These are phyloP conservation scores for Cyclotella cryptica DNA, from an alignment of 108 stramenopile species.

Conservation along the genomic window DNA sequence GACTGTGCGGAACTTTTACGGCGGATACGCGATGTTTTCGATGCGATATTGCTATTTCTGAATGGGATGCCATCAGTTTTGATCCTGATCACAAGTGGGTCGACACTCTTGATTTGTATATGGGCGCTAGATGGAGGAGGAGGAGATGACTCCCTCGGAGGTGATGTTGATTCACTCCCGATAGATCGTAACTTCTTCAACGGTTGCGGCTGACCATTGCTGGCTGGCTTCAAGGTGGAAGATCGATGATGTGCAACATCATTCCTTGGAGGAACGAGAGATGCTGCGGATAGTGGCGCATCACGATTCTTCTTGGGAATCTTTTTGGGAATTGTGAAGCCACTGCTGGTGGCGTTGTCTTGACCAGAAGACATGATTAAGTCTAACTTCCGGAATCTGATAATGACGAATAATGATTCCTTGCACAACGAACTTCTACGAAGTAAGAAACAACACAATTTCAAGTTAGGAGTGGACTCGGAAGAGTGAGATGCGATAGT, in stretches of 20 bases:
- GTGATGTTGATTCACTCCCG: not conserved
- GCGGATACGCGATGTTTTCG: not conserved
- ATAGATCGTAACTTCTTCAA: not conserved
- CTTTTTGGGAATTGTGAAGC: constrained; percentile 50
- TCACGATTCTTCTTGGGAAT: constrained; percentile 26
- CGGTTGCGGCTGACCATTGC: not conserved
- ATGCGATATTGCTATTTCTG: constrained; percentile 20
- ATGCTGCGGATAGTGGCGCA: not conserved
- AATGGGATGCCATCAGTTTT: constrained; percentile 43
- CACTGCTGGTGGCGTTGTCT: not conserved
- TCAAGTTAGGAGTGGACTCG: too few relatives aligned
- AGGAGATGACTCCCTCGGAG: constrained; percentile 17
- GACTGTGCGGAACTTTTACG: constrained; percentile 3
- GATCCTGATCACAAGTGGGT: constrained; percentile 53
- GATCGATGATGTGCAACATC: not conserved
- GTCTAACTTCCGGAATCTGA: not conserved
- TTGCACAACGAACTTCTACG: too few relatives aligned
- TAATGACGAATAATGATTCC: not conserved
- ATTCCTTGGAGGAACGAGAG: not conserved
- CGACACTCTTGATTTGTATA: constrained; percentile 39
- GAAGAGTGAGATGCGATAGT: too few relatives aligned
- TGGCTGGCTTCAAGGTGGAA: not conserved
- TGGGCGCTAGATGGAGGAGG: constrained; percentile 11
- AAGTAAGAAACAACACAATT: too few relatives aligned
- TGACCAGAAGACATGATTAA: constrained; percentile 17